phyloP scores from a whole-genome alignment of 257 asterid species.

The Nicotiana undulata region DNA sequence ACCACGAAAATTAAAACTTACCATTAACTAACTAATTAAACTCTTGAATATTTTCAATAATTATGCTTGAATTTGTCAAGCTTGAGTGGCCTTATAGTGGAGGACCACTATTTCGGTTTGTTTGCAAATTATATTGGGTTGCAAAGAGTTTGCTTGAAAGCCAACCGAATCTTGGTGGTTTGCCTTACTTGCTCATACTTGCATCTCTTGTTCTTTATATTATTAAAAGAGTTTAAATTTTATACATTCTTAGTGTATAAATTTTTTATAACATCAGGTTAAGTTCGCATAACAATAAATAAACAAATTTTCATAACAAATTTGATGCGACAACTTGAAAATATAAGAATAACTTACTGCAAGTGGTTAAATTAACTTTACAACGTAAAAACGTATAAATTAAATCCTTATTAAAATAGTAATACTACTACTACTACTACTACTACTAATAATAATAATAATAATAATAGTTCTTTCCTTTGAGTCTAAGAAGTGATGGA shows the following conservation, averaged over 20 bases:
- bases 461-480: conserved; percentile 6
- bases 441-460: too few species aligned
- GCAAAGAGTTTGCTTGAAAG: conserved; percentile 15
- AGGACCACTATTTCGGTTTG: background rate
- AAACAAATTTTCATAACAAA: too few species aligned
- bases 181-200: background rate
- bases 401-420: too few species aligned
- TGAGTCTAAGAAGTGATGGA: conserved; percentile 16
- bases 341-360: too few species aligned
- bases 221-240: background rate
- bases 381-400: too few species aligned
- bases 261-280: too few species aligned
- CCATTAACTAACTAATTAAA: background rate
- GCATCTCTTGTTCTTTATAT: background rate
- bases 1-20: background rate
- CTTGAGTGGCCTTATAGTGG: conserved; percentile 4
- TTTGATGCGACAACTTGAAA: too few species aligned
- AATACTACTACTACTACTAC: too few species aligned
- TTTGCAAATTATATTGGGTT: too few species aligned
- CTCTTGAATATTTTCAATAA: background rate
- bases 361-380: too few species aligned
- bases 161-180: conserved; percentile 15
- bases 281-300: too few species aligned
- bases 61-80: background rate
- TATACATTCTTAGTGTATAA: too few species aligned